Conservation (phyloP, 139 green algal genomes). For the Deuterostichococcus epilithicus region DNA sequence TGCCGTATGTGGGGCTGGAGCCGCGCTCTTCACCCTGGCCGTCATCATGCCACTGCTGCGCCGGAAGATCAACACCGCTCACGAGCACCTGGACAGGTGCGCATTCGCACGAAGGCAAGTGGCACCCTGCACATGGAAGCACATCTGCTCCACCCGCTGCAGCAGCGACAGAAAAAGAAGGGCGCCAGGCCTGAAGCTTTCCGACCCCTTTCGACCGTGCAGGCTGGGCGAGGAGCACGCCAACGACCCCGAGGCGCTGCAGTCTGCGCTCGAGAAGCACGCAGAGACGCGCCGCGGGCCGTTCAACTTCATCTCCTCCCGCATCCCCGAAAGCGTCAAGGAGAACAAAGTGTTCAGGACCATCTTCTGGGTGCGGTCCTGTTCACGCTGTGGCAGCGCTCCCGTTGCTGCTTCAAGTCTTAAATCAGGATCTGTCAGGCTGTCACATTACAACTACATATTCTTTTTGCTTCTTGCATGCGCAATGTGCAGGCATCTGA, state of each 20-base stretch:
- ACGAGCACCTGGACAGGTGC: neutral
- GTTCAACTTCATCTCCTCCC: neutral
- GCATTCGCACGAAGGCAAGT: neutral
- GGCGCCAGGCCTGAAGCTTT: too few relatives aligned
- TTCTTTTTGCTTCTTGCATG: too few relatives aligned
- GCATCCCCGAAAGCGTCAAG: neutral
- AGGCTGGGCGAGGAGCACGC: slow-evolving; percentile 10
- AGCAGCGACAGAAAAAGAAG: too few relatives aligned
- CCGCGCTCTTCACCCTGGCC: neutral
- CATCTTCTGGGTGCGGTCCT: neutral
- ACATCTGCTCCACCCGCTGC: too few relatives aligned
- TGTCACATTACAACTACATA: neutral
- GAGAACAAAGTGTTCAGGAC: neutral
- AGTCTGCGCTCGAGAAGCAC: neutral
- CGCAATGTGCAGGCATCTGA: neutral
- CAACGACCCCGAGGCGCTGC: neutral
- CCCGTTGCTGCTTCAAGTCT: neutral
- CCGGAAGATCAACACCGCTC: neutral
- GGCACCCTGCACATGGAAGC: neutral
- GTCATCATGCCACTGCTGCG: slow-evolving; percentile 15
- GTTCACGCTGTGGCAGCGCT: neutral
- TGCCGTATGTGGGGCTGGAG: neutral
- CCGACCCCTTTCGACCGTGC: neutral
- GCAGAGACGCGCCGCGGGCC: neutral
- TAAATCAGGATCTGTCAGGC: neutral